Base-by-base conservation (phyloP, 1,284 basidiomycete genomes). In the Volvariella volvacea region DNA sequence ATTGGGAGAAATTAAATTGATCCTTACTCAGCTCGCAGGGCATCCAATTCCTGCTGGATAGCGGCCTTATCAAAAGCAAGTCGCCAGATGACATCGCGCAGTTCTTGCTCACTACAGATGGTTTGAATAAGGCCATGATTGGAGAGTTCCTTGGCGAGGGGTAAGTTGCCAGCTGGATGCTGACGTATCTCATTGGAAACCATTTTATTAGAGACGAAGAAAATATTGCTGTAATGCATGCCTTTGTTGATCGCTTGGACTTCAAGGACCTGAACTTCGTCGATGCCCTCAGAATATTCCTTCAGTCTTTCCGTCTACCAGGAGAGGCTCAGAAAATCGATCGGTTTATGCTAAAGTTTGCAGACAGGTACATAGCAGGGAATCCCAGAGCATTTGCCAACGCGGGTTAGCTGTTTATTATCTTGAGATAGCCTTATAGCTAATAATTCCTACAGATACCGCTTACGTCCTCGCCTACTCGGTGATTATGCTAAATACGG, bases 61-160 rank as follows among this genome's bases (percentile, higher is more conserved):
- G 86, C 37, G 94, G 92, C 3, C 95, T 98, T 60, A 93, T 99
- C 50, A 68, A 78, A 15, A 84, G 77, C 52, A 77, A 73, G 15
- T 70, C 79, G 12, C 91, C 96, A 1, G 67, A 74, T 46, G 89
- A 93, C 55, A 78, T 99, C 48, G 95, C 96, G 0, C 68, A 68
- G 15, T 99, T 99, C 71, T 67, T 99, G 43, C 73, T 94, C 22
- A 76, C 78, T 31, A 93, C 92, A 4, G 95, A 99, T 59, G 96
- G 95, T 1, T 73, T 99, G 39, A 95, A 82, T 66, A 99, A 99
- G 65, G 78, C 87, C 2, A 88, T 92, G 78, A 94, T 99, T 52
- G 96, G 96, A 47, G 96, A 99, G 70, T 99, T 96, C 65, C 73
- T 99, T 12, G 96, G 96, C 34, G 94, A 97, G 74, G 92, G 84